Conservation (phyloP, 2,329 filamentous ascomycete genomes). For the Coniella vitis region DNA sequence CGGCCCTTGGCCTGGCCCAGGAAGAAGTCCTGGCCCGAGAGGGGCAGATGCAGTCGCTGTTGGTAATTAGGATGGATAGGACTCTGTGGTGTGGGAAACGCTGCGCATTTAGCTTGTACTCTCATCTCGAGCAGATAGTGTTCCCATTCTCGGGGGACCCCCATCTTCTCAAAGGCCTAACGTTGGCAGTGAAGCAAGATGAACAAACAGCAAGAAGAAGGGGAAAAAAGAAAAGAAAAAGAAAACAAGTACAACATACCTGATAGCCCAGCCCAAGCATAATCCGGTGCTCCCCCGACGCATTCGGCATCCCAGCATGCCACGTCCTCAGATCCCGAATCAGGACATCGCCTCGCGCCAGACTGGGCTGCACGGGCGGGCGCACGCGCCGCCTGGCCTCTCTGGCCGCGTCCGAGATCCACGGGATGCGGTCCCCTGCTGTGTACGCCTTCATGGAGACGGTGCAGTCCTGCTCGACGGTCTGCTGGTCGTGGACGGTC, state of each 20-base stretch:
- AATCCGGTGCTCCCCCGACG: conserved; percentile 20
- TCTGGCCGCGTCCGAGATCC: conserved; percentile 14
- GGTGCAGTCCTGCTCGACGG: conserved; percentile 17
- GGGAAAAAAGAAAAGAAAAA: not conserved
- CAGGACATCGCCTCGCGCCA: conserved; percentile 23
- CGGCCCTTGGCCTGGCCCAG: conserved; percentile 11
- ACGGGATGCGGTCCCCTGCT: conserved; percentile 12
- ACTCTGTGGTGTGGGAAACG: too few species aligned
- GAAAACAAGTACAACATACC: conserved; percentile 1
- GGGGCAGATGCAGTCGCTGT: conserved; percentile 18
- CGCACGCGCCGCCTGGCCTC: conserved; percentile 20
- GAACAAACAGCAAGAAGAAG: not conserved
- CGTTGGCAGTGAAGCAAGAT: not conserved
- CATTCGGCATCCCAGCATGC: conserved; percentile 29
- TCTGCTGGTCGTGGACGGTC: conserved; percentile 24
- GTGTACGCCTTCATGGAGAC: conserved; percentile 1
- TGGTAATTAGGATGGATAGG: conserved; percentile 18
- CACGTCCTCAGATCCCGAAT: conserved; percentile 25
- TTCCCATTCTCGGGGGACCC: too few species aligned
- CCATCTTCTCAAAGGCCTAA: too few species aligned
- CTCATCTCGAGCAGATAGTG: too few species aligned
- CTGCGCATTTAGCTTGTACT: too few species aligned
- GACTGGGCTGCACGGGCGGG: conserved; percentile 22
- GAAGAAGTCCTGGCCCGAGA: conserved; percentile 17
- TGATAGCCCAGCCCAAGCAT: conserved; percentile 25